phyloP scores from a whole-genome alignment of 192 early-diverging fungal species.

The Coemansia sp. region DNA sequence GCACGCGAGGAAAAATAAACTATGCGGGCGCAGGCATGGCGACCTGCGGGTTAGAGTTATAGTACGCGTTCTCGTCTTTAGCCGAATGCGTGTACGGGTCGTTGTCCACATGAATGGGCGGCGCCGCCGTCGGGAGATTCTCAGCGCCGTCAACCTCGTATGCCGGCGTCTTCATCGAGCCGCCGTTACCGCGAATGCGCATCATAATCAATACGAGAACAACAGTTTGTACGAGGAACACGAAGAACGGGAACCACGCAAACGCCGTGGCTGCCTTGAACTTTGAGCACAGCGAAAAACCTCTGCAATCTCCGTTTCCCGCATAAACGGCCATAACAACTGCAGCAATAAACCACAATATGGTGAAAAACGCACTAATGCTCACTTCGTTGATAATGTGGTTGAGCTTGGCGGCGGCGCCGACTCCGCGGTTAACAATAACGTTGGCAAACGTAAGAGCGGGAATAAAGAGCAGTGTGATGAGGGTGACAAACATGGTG shows the following conservation, averaged over 20 bases:
- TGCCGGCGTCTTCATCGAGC: constrained; percentile 16
- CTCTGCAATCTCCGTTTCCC: constrained; percentile 13
- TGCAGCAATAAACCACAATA: constrained; percentile 38
- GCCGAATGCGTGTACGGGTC: constrained; percentile 15
- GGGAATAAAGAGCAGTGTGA: constrained; percentile 31
- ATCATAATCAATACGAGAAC: constrained; percentile 24
- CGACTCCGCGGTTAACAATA: constrained; percentile 17
- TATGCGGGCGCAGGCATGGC: constrained; percentile 25
- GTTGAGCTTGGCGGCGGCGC: constrained; percentile 18
- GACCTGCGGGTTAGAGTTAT: constrained; percentile 36
- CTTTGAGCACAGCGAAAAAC: constrained; percentile 22
- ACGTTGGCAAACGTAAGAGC: constrained; percentile 24
- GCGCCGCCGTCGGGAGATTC: constrained; percentile 14
- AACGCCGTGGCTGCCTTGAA: constrained; percentile 42
- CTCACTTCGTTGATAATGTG: constrained; percentile 24
- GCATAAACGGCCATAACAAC: constrained; percentile 46
- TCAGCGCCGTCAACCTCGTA: constrained; percentile 25
- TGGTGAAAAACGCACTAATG: constrained; percentile 2
- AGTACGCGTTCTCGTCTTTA: constrained; percentile 29
- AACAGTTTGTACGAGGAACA: constrained; percentile 12
- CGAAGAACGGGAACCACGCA: constrained; percentile 39
- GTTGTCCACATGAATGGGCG: constrained; percentile 13
- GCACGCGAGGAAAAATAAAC: constrained; percentile 8
- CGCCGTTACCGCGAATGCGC: constrained; percentile 22
- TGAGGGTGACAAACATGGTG: constrained; percentile 49